Conservation (phyloP, 2,329 filamentous ascomycete species). For the Exophiala lecanii-corni region DNA sequence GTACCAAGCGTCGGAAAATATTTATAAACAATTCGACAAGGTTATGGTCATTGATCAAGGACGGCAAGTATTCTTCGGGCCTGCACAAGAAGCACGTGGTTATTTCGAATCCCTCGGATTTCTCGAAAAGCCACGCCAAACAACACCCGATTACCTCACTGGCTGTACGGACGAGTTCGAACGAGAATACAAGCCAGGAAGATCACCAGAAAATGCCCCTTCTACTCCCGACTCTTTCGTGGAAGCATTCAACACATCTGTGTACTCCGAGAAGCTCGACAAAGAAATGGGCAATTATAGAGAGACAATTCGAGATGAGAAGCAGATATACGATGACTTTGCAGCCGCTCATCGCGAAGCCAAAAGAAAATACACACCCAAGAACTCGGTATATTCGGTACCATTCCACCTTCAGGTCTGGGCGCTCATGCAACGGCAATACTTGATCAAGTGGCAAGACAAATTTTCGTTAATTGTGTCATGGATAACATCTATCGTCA, state of each 20-base stretch:
- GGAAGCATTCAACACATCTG: slow-evolving; percentile 65
- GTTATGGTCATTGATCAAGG: slow-evolving; percentile 76
- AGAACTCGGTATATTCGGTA: slow-evolving; percentile 74
- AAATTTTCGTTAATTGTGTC: slow-evolving; percentile 70
- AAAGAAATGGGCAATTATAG: slow-evolving; percentile 68
- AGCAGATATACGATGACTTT: slow-evolving; percentile 70
- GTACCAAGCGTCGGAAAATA: slow-evolving; percentile 80
- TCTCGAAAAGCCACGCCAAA: slow-evolving; percentile 68
- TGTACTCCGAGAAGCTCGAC: slow-evolving; percentile 52
- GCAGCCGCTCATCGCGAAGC: slow-evolving; percentile 68
- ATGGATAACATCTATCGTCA: slow-evolving; percentile 66
- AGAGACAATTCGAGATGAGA: slow-evolving; percentile 57
- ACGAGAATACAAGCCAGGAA: slow-evolving; percentile 66
- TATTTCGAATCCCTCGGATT: slow-evolving; percentile 79
- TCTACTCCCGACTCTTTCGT: slow-evolving; percentile 63
- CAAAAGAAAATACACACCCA: slow-evolving; percentile 67
- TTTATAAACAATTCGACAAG: slow-evolving; percentile 76
- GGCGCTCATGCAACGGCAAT: slow-evolving; percentile 79
- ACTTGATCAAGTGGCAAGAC: slow-evolving; percentile 80
- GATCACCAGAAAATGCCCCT: slow-evolving; percentile 62
- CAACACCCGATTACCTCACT: slow-evolving; percentile 75
- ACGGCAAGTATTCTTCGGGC: slow-evolving; percentile 71
- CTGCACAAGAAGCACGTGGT: slow-evolving; percentile 58
- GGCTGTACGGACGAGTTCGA: slow-evolving; percentile 82
- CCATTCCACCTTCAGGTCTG: slow-evolving; percentile 79